phyloP scores from a whole-genome alignment of 2,329 filamentous ascomycete genomes.

The Tolypocladium paradoxum region DNA sequence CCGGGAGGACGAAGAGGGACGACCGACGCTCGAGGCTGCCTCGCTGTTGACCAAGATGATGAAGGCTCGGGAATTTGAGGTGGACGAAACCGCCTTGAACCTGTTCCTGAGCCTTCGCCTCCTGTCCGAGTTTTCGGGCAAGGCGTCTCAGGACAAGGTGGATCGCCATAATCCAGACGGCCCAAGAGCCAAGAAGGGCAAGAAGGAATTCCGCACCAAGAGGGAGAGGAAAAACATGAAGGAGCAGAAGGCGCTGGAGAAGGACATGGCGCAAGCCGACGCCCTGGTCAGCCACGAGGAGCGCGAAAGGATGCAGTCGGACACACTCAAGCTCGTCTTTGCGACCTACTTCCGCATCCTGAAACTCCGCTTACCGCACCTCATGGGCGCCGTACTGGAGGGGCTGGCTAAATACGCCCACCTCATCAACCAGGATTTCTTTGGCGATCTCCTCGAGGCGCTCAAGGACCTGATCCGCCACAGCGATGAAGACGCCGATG shows the following conservation, averaged over 20 bases:
- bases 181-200: constrained; percentile 44
- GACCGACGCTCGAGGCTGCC: constrained; percentile 77
- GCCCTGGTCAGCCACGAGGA: constrained; percentile 87
- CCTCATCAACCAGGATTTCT: constrained; percentile 98
- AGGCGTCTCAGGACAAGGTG: constrained; percentile 67
- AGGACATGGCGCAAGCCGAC: constrained; percentile 88
- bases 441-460: constrained; percentile 88
- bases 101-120: constrained; percentile 84
- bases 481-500: constrained; percentile 47
- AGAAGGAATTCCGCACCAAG: constrained; percentile 85
- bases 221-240: constrained; percentile 71
- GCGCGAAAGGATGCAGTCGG: constrained; percentile 84
- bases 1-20: constrained; percentile 77
- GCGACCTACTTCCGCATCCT: constrained; percentile 90
- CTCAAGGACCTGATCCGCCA: constrained; percentile 84
- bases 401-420: constrained; percentile 89
- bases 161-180: constrained; percentile 33
- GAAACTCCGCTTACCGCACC: constrained; percentile 66
- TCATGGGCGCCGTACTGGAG: constrained; percentile 97
- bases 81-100: constrained; percentile 80
- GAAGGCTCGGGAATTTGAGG: constrained; percentile 70
- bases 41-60: constrained; percentile 88
- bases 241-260: constrained; percentile 79
- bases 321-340: constrained; percentile 93
- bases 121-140: constrained; percentile 76